A percentile compares a stretch with the other conserved stretches of the same genome.
These are phyloP conservation scores for Alopecurus myosuroides DNA, from an alignment of 176 grass and related monocot species.

Conservation along the genomic window DNA sequence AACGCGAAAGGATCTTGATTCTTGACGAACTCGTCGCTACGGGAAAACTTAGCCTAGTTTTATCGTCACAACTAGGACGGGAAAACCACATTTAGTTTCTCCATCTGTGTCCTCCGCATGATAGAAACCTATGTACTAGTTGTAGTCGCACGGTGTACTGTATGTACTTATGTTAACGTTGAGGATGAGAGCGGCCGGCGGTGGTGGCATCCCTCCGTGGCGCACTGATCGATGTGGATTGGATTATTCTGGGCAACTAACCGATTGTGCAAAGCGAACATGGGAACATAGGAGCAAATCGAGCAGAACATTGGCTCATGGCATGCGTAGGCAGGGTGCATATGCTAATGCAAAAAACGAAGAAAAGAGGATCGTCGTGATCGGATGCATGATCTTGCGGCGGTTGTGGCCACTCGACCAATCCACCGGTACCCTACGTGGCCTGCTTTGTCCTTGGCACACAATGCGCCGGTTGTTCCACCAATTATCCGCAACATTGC, in stretches of 20 bases:
- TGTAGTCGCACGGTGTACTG: background rate
- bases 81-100: background rate
- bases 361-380: background rate
- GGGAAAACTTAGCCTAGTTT: background rate
- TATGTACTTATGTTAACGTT: no score
- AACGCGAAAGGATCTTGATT: no score
- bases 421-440: conserved; percentile 10
- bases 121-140: background rate
- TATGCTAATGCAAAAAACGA: background rate
- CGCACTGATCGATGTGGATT: background rate
- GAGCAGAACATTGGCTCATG: background rate
- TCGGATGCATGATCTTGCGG: background rate
- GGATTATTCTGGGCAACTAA: background rate
- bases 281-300: background rate
- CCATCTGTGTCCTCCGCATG: background rate
- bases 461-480: conserved; percentile 14
- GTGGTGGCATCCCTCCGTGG: background rate
- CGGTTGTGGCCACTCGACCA: conserved; percentile 28
- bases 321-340: background rate
- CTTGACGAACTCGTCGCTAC: no score
- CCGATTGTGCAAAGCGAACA: background rate
- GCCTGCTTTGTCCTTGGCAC: background rate
- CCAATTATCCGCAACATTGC: conserved; percentile 22
- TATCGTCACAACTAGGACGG: background rate
- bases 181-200: background rate